Conservation (phyloP, 139 green algal genomes). For the Nannochloris sp. region DNA sequence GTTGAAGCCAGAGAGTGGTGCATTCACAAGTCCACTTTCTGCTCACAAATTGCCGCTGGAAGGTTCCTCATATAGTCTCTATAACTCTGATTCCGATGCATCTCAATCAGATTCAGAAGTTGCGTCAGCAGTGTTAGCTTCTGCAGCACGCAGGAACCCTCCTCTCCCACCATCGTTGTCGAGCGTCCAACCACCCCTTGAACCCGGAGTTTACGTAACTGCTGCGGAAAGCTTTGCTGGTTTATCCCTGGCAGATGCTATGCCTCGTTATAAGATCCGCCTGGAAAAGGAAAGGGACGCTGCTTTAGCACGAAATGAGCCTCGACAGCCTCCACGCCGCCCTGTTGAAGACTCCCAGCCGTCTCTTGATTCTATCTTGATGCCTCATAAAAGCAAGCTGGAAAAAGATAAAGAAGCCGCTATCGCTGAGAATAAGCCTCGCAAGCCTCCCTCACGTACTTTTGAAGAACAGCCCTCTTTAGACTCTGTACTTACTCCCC, state of each 20-base stretch:
- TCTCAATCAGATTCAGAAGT: too few relatives aligned
- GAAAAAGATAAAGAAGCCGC: constrained; percentile 5
- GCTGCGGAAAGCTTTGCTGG: constrained; percentile 6
- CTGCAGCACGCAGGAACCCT: background rate
- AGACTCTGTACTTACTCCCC: background rate
- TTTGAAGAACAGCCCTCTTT: background rate
- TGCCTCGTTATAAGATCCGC: background rate
- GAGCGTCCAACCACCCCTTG: background rate
- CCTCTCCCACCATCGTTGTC: background rate
- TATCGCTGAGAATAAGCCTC: background rate
- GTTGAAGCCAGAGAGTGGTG: too few relatives aligned
- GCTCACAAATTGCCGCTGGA: too few relatives aligned
- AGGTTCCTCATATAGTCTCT: too few relatives aligned
- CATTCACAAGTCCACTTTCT: too few relatives aligned
- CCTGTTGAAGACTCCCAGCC: background rate
- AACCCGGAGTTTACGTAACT: constrained; percentile 3
- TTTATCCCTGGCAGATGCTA: background rate
- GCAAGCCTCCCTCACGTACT: background rate
- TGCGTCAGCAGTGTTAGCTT: too few relatives aligned
- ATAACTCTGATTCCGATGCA: too few relatives aligned
- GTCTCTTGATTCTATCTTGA: background rate
- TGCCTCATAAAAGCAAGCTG: background rate
- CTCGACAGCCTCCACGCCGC: background rate
- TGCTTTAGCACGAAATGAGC: background rate
- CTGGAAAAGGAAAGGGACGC: constrained; percentile 4